phyloP scores from a whole-genome alignment of 2,329 filamentous ascomycete genomes.

The Ophiostoma quercus region DNA sequence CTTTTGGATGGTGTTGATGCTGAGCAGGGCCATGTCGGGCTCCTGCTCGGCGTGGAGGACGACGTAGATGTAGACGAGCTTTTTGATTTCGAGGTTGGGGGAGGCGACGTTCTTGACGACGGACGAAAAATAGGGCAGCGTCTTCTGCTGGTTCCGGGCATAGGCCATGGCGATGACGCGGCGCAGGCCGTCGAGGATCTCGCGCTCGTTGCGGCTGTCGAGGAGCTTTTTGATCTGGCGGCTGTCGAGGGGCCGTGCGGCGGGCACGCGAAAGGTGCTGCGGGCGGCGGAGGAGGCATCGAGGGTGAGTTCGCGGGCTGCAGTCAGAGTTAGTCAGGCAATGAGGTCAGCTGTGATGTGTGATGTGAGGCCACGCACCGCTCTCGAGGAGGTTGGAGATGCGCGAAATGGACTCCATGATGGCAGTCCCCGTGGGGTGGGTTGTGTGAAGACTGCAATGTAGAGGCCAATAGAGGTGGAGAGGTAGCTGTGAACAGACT shows the following conservation, averaged over 20 bases:
- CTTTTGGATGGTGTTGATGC: constrained; percentile 98
- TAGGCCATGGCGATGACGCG: constrained; percentile 97
- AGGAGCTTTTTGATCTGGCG: constrained; percentile 89
- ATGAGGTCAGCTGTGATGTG: too few species aligned
- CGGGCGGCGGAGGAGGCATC: constrained; percentile 90
- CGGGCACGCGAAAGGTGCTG: constrained; percentile 53
- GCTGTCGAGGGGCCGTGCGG: constrained; percentile 61
- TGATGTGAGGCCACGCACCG: constrained; percentile 52
- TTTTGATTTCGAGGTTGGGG: constrained; percentile 90
- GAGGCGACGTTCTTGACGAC: constrained; percentile 97
- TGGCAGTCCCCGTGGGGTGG: constrained; percentile 36
- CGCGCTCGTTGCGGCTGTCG: constrained; percentile 87
- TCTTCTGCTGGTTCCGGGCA: constrained; percentile 59
- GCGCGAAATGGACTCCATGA: constrained; percentile 92
- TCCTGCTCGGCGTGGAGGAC: constrained; percentile 95
- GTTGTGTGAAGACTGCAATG: background rate
- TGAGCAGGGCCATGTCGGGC: constrained; percentile 88
- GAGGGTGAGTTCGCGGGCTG: constrained; percentile 92
- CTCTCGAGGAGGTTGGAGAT: constrained; percentile 94
- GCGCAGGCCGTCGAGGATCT: constrained; percentile 85
- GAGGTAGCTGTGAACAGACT: background rate
- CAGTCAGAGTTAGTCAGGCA: constrained; percentile 13
- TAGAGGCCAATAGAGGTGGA: background rate
- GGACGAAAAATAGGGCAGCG: constrained; percentile 89
- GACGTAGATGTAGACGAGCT: constrained; percentile 97